Evolutionary conservation across 345 rosid species (phyloP).

Genomic region (Cardamine occulta): DNA sequence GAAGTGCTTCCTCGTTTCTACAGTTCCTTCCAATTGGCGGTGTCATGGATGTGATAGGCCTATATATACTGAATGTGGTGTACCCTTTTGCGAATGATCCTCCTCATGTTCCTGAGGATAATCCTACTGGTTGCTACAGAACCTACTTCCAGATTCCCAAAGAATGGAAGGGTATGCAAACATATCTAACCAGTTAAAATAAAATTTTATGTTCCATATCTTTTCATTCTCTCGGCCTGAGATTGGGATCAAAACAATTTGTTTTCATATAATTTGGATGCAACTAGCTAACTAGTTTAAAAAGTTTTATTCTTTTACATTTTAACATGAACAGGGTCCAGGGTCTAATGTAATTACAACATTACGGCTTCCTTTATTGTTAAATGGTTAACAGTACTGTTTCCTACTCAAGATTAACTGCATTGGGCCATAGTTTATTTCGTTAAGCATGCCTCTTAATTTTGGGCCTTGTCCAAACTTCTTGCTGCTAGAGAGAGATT

Average conservation of each 20-base stretch:
- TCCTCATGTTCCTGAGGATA: slow-evolving; percentile 76
- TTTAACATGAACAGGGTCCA: background rate
- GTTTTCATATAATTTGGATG: slow-evolving; percentile 2
- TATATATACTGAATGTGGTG: slow-evolving; percentile 74
- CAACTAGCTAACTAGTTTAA: slow-evolving; percentile 1
- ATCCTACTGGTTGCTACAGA: slow-evolving; percentile 95
- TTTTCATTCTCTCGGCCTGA: background rate
- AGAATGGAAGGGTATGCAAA: slow-evolving; percentile 79
- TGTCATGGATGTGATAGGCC: slow-evolving; percentile 96
- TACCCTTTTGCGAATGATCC: slow-evolving; percentile 86
- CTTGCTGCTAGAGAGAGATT: background rate
- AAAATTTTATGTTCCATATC: background rate
- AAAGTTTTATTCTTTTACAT: background rate
- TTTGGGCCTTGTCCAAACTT: background rate
- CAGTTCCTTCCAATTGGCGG: slow-evolving; percentile 99
- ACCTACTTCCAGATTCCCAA: slow-evolving; percentile 78
- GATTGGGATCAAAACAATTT: background rate
- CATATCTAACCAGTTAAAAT: background rate
- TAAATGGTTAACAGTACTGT: background rate
- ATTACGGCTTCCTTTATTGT: background rate
- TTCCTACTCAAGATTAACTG: background rate
- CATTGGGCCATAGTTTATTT: slow-evolving; percentile 2
- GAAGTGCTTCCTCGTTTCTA: slow-evolving; percentile 37
- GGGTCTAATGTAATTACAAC: background rate
- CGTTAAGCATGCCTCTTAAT: background rate